These are phyloP conservation scores for Trametes villosa DNA, from an alignment of 768 basidiomycete genomes.

Conservation along the genomic window DNA sequence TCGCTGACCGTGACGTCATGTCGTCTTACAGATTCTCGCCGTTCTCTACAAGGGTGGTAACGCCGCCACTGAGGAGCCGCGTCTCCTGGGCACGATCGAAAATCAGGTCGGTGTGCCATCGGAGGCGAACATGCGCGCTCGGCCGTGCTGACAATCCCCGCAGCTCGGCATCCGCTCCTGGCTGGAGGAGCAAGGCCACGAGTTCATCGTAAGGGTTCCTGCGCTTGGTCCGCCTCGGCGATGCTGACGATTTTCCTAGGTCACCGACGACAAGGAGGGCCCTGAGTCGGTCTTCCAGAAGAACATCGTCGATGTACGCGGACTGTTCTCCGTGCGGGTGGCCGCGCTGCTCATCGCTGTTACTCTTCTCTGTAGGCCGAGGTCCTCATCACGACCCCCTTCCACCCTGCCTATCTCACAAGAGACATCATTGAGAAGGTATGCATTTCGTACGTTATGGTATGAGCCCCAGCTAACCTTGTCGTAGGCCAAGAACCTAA, in stretches of 20 bases:
- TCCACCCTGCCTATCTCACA: conserved; percentile 87
- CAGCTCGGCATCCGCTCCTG: conserved; percentile 76
- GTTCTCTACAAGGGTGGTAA: conserved; percentile 73
- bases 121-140: background rate
- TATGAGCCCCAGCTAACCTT: background rate
- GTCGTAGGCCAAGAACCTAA: conserved; percentile 74
- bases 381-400: conserved; percentile 81
- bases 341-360: background rate
- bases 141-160: background rate
- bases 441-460: background rate
- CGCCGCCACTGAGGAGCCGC: conserved; percentile 69
- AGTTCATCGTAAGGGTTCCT: conserved; percentile 58
- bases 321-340: background rate
- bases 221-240: background rate
- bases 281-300: conserved; percentile 81
- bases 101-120: conserved; percentile 58
- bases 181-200: conserved; percentile 74
- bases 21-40: conserved; percentile 58
- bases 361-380: conserved; percentile 67
- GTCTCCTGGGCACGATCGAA: conserved; percentile 80
- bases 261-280: conserved; percentile 84
- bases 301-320: conserved; percentile 74
- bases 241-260: conserved; percentile 43
- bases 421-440: conserved; percentile 67
- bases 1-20: conserved; percentile 15